A percentile compares a stretch with the other conserved stretches of the same genome.
Conservation (phyloP, 352 stramenopile genomes). For the Pythium sukuiense region DNA sequence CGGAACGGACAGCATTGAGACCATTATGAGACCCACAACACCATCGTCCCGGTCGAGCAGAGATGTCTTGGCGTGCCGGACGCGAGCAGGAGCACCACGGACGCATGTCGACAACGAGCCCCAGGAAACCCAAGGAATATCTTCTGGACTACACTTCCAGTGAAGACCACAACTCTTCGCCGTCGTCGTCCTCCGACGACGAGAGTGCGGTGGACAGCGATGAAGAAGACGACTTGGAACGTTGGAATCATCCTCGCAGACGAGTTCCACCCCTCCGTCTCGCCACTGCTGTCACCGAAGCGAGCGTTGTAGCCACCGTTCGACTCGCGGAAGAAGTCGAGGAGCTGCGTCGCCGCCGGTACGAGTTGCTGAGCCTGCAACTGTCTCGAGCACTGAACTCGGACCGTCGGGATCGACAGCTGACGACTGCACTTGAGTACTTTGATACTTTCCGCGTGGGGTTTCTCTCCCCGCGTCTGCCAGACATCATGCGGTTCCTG, state of each 20-base stretch:
- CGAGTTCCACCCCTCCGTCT: no score
- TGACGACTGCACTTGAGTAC: conserved; percentile 19
- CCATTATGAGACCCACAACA: not conserved
- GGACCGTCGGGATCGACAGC: conserved; percentile 6
- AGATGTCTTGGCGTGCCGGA: not conserved
- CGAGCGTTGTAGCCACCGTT: not conserved
- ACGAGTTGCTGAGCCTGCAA: conserved; percentile 10
- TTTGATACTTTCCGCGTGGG: conserved; percentile 18
- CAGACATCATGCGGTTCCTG: conserved; percentile 12
- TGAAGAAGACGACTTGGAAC: not conserved
- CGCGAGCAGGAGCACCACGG: not conserved
- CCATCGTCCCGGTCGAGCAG: not conserved
- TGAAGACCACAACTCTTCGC: not conserved
- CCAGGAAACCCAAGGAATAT: not conserved
- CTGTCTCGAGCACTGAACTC: not conserved
- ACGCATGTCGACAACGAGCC: not conserved
- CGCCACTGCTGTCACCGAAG: not conserved
- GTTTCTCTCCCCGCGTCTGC: not conserved
- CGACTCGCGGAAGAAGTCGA: conserved; percentile 16
- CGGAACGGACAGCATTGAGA: no score
- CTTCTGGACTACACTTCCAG: not conserved
- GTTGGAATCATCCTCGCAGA: not conserved
- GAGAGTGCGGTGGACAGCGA: not conserved
- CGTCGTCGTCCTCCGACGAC: not conserved
- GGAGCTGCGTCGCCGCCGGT: conserved; percentile 11